phyloP scores from a whole-genome alignment of 495 filamentous ascomycete species.

The Penicillium argentinense region DNA sequence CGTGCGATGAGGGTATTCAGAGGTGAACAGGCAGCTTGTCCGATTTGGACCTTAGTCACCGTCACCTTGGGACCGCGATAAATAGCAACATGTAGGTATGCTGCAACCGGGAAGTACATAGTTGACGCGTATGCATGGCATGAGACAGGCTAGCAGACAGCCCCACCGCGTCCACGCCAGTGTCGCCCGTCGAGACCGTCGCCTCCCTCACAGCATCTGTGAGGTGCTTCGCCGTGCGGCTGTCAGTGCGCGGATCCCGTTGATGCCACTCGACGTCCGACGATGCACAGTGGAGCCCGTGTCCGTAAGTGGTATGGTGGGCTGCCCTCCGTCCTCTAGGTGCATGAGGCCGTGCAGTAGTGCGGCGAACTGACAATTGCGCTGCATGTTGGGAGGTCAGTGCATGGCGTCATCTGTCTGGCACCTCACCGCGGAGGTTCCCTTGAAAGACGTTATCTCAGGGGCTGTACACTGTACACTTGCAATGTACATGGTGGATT shows the following conservation, averaged over 20 bases:
- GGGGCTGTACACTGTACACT: constrained; percentile 16
- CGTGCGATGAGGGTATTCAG: constrained; percentile 2
- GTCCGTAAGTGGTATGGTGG: constrained; percentile 13
- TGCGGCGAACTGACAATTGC: constrained; percentile 30
- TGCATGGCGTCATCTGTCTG: constrained; percentile 21
- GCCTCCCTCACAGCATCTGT: no score
- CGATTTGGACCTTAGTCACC: not conserved
- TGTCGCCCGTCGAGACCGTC: constrained; percentile 7
- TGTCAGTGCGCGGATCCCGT: constrained; percentile 27
- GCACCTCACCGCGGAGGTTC: not conserved
- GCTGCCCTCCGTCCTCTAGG: constrained; percentile 18
- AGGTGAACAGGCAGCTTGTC: not conserved
- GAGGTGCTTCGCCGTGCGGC: constrained; percentile 22
- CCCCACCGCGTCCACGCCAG: not conserved
- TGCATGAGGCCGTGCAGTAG: constrained; percentile 26
- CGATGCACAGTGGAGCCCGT: constrained; percentile 16
- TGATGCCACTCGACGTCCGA: constrained; percentile 18
- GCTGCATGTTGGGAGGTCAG: constrained; percentile 22
- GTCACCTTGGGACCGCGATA: no score
- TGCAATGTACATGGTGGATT: no score
- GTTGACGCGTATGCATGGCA: constrained; percentile 18
- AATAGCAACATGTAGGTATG: constrained; percentile 6
- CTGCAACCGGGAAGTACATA: not conserved
- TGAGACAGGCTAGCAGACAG: constrained; percentile 9
- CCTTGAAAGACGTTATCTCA: constrained; percentile 6